These are phyloP conservation scores for Xylariales sp. DNA, from an alignment of 2,329 filamentous ascomycete genomes.

Conservation along the genomic window DNA sequence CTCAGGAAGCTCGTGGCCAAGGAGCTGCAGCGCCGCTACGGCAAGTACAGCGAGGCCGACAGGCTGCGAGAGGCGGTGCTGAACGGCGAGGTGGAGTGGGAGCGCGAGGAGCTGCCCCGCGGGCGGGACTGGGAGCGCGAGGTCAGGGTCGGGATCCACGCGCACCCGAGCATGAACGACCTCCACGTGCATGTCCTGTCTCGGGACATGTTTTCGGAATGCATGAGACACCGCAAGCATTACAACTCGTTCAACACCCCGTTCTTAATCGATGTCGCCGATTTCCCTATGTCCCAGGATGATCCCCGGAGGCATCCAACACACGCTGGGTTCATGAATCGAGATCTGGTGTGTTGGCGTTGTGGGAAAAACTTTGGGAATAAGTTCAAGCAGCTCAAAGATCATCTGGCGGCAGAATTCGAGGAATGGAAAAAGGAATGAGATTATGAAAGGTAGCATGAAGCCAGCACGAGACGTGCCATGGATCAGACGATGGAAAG, in stretches of 20 bases:
- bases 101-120: constrained; percentile 48
- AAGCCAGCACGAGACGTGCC: neutral
- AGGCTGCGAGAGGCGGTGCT: constrained; percentile 62
- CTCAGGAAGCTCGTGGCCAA: constrained; percentile 64
- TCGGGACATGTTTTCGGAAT: constrained; percentile 68
- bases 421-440: constrained; percentile 67
- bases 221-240: constrained; percentile 76
- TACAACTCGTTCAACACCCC: constrained; percentile 87
- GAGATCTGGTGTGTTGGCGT: constrained; percentile 77
- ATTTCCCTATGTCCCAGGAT: constrained; percentile 69
- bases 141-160: constrained; percentile 76
- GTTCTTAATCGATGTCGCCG: constrained; percentile 75
- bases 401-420: constrained; percentile 68
- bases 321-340: constrained; percentile 53
- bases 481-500: neutral
- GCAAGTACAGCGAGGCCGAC: constrained; percentile 59
- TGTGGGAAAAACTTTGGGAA: constrained; percentile 73
- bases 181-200: constrained; percentile 87
- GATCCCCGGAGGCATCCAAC: constrained; percentile 59
- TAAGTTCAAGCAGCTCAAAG: constrained; percentile 54
- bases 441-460: constrained; percentile 7
- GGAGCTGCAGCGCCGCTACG: constrained; percentile 69
- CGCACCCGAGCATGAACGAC: constrained; percentile 86
- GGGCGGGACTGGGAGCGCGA: constrained; percentile 78
- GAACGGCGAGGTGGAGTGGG: constrained; percentile 45